phyloP scores from a whole-genome alignment of 2,329 filamentous ascomycete genomes.

The Colletotrichum godetiae region DNA sequence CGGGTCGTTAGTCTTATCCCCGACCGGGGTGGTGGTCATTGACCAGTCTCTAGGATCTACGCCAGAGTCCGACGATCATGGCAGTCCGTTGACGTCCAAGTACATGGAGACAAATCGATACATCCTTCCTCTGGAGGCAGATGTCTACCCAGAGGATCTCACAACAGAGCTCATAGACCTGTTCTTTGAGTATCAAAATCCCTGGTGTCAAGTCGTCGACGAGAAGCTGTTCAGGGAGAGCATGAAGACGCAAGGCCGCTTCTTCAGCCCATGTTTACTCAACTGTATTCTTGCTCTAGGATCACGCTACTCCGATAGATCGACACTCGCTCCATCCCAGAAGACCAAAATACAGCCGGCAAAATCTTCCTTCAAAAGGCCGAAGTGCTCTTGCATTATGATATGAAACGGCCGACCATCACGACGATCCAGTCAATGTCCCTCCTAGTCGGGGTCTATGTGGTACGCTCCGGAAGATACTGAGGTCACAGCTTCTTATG shows the following conservation, averaged over 20 bases:
- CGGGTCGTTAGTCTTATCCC: neutral
- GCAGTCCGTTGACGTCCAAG: constrained; percentile 8
- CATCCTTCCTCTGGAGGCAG: constrained; percentile 21
- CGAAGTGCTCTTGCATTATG: constrained; percentile 37
- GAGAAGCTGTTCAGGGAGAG: constrained; percentile 48
- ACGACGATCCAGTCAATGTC: constrained; percentile 50
- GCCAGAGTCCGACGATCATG: constrained; percentile 16
- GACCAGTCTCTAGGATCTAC: constrained; percentile 3
- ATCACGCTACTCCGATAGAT: constrained; percentile 47
- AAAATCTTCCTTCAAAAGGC: constrained; percentile 45
- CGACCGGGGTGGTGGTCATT: neutral
- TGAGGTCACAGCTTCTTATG: fast-evolving
- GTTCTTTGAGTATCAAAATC: constrained; percentile 51
- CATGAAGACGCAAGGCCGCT: constrained; percentile 40
- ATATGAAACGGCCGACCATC: constrained; percentile 44
- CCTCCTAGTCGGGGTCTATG: constrained; percentile 45
- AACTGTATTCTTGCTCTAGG: constrained; percentile 48
- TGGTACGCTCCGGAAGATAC: constrained; percentile 24
- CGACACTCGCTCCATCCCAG: constrained; percentile 44
- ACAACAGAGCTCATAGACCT: constrained; percentile 45
- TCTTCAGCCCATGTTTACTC: constrained; percentile 45
- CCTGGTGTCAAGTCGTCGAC: constrained; percentile 49
- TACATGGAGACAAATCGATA: constrained; percentile 16
- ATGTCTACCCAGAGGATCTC: constrained; percentile 38
- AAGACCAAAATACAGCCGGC: constrained; percentile 48